These are phyloP conservation scores for Fusarium beomiforme DNA, from an alignment of 2,329 filamentous ascomycete species.

Conservation along the genomic window DNA sequence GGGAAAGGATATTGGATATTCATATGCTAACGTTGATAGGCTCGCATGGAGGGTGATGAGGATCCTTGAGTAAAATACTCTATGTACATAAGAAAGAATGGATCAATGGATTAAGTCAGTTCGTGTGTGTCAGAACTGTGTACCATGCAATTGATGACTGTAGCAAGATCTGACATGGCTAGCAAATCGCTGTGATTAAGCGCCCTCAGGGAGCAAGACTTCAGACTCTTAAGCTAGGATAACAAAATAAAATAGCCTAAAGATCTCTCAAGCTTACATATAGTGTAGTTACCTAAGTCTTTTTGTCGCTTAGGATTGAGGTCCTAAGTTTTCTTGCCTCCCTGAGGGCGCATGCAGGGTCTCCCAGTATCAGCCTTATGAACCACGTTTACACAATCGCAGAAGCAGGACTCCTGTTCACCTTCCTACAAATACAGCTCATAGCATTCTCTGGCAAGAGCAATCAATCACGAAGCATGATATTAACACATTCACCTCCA, in stretches of 20 bases:
- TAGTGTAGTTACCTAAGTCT: too few species aligned
- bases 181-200: not conserved
- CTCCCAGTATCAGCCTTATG: not conserved
- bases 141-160: not conserved
- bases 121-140: slow-evolving; percentile 9
- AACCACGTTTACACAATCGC: not conserved
- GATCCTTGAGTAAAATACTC: slow-evolving; percentile 55
- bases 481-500: not conserved
- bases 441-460: not conserved
- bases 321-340: too few species aligned
- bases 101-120: slow-evolving; percentile 32
- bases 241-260: too few species aligned
- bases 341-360: too few species aligned
- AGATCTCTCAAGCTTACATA: not conserved
- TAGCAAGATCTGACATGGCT: not conserved
- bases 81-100: slow-evolving; percentile 51
- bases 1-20: not conserved
- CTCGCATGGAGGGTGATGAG: slow-evolving; percentile 64
- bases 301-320: too few species aligned
- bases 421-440: slow-evolving; percentile 12
- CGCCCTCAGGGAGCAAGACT: too few species aligned
- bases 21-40: slow-evolving; percentile 51
- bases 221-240: too few species aligned
- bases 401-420: not conserved
- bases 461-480: slow-evolving; percentile 2